Evolutionary conservation across 805 yeast species (phyloP), one percentile per base, ranked within the genome.

Genomic region (Zygotorulaspora sp.): DNA sequence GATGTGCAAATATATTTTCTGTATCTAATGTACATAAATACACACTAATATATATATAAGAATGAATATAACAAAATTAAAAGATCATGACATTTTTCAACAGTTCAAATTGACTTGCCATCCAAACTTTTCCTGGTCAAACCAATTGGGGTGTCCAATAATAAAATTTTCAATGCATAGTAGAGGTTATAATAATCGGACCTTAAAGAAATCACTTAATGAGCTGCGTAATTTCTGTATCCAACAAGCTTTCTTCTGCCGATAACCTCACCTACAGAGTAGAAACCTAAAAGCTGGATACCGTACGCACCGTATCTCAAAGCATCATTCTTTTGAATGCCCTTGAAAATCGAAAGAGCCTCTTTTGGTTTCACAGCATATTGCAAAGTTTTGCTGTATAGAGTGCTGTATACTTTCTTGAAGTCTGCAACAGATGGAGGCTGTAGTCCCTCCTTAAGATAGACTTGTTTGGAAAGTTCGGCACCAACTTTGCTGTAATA

Each of bases 171-270:
- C 14, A n/a, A 30, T 13, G 32, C 33, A 30, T 30, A 14, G 28
- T n/a, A n/a, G n/a, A n/a, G n/a, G n/a, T n/a, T n/a, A n/a, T n/a
- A n/a, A n/a, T n/a, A n/a, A n/a, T n/a, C n/a, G n/a, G 4, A 13
- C 26, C 26, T 7, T 13, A 13, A 23, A 13, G 8, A 7, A 7
- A n/a, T n/a, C 16, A 14, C 18, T 27, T 37, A 43, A 32, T 43
- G 47, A 18, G 39, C 22, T 16, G 23, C 32, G 35, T 43, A 40
- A 63, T 54, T 66, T 45, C 62, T 74, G 77, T 92, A 90, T 52
- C 97, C 96, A 58, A 88, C 84, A 44, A 92, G 55, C 58, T 84
- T 78, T 74, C 97, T 83, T 75, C 97, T 87, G 60, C 98, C 98
- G 58, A 92, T 74, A 53, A 89, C 78, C 75, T 92, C 98, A 62